These are phyloP conservation scores for Echria macrotheca DNA, from an alignment of 495 filamentous ascomycete genomes.

Conservation along the genomic window DNA sequence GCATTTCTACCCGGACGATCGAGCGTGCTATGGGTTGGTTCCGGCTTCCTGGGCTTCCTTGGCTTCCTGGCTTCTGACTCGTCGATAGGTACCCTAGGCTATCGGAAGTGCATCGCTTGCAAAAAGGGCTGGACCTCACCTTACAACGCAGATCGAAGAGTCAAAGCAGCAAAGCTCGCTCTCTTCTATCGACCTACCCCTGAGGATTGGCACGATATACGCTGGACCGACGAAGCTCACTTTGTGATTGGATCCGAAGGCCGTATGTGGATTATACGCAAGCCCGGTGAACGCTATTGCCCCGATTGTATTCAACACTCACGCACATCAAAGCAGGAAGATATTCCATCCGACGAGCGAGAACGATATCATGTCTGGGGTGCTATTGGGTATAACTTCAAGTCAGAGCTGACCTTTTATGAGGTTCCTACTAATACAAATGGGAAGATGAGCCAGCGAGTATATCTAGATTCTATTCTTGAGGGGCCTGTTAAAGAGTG, in stretches of 20 bases:
- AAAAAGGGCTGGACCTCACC: not conserved
- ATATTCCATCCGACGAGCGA: not conserved
- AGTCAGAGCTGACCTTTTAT: not conserved
- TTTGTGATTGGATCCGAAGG: not conserved
- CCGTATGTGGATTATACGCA: not conserved
- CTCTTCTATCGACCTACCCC: not conserved
- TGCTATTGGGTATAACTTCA: not conserved
- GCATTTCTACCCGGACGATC: not conserved
- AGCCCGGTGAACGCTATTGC: not conserved
- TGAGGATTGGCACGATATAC: conserved; percentile 7
- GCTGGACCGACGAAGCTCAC: not conserved
- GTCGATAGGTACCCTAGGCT: not conserved
- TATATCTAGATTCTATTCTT: too few species aligned
- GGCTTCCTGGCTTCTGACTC: too few species aligned
- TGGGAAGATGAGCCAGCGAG: not conserved
- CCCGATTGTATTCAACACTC: not conserved
- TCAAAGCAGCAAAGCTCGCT: not conserved
- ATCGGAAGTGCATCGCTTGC: conserved; percentile 5
- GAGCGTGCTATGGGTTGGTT: not conserved
- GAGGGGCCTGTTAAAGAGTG: too few species aligned
- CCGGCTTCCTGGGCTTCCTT: too few species aligned
- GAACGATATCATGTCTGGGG: not conserved
- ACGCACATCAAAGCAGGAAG: not conserved
- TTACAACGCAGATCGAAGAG: not conserved
- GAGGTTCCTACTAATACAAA: not conserved